phyloP scores from a whole-genome alignment of 306 rosid genomes.

The Oemleria cerasiformis region DNA sequence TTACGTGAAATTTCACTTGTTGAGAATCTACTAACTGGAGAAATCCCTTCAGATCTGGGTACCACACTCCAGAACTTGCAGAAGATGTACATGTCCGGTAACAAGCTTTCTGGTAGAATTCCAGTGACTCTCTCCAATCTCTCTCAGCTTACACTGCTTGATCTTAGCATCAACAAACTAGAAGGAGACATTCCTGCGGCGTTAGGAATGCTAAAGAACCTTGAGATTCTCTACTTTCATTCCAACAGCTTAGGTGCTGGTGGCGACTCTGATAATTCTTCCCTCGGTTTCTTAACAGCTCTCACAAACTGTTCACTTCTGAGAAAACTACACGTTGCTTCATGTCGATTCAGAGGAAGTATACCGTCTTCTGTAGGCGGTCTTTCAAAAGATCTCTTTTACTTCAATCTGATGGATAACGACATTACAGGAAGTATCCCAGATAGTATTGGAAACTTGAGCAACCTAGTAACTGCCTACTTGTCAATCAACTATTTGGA shows the following conservation, averaged over 20 bases:
- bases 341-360: constrained; percentile 21
- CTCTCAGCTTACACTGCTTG: constrained; percentile 30
- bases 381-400: constrained; percentile 29
- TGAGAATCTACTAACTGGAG: constrained; percentile 19
- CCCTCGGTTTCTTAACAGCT: constrained; percentile 26
- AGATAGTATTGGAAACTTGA: constrained; percentile 27
- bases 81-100: neutral
- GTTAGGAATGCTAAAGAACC: constrained; percentile 23
- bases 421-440: constrained; percentile 23
- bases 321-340: constrained; percentile 23
- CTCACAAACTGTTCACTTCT: constrained; percentile 28
- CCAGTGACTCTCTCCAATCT: constrained; percentile 31
- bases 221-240: constrained; percentile 29
- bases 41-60: constrained; percentile 23
- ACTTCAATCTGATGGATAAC: constrained; percentile 17
- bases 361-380: constrained; percentile 25
- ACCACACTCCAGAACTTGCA: constrained; percentile 25
- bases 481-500: constrained; percentile 13
- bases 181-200: constrained; percentile 26
- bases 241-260: constrained; percentile 16
- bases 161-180: constrained; percentile 19
- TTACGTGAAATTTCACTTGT: constrained; percentile 9
- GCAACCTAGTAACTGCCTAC: constrained; percentile 13
- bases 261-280: constrained; percentile 17
- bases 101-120: constrained; percentile 27